Evolutionary conservation across 208 protist species (phyloP), one percentile per base, ranked within the genome.

Genomic region (Leptomonas pyrrhocoris): DNA sequence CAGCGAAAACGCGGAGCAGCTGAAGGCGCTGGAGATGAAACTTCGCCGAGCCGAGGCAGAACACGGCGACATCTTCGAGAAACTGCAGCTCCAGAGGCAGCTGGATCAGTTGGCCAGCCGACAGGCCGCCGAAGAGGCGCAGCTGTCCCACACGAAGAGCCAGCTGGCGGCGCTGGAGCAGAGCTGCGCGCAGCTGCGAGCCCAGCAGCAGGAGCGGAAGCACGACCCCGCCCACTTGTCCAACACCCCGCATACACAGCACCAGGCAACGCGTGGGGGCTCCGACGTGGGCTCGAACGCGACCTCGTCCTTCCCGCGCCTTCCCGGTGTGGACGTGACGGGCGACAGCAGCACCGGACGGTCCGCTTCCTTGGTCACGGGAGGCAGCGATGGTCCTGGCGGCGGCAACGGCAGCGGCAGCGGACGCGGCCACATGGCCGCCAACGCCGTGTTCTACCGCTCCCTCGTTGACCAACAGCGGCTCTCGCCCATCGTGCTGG

Each of bases 1-100:
- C 6, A 51, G 46, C 4, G 60, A 49, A 36, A 66, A 74, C n/a
- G 40, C 51, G 7, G 43, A 46, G 65, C 78, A 82, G 45, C 77
- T 92, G 11, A 51, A 73, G 46, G 60, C 36, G 19, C 69, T 93
- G 1, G 82, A 89, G 46, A 21, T 45, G 25, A 43, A 80, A 19
- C 74, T 96, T 46, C 74, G 74, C 16, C 50, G 75, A 8, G 79
- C 81, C 7, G 88, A 96, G 62, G 73, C 77, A 5, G 79, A 80
- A 6, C 71, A 94, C 75, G 68, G 67, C 11, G 91, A 94, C 60
- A 83, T 93, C 18, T 94, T 96, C 59, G 91, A 96, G 31, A 89
- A 87, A 58, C 62, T 96, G n/a, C 86, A 94, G 62, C 73, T 94
- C 27, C 88, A 94, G 69, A 89, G 86, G 50, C 84, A 83, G 54